Percentiles rank a stretch among this genome's conserved stretches.
Evolutionary conservation across 768 basidiomycete genomes (phyloP).

Genomic region (Lactarius sp.): DNA sequence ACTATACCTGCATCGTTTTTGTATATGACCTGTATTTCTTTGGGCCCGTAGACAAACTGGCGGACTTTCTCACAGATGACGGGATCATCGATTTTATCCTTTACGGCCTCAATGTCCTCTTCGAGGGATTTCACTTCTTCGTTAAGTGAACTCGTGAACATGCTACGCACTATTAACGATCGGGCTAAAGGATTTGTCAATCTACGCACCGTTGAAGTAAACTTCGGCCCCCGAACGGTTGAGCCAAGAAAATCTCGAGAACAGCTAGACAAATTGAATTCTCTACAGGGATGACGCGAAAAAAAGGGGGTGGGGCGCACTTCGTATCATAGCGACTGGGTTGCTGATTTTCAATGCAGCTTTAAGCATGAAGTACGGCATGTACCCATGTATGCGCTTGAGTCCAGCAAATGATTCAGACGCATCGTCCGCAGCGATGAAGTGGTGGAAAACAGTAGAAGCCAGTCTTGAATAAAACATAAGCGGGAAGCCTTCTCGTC

Average conservation of each 20-base stretch:
- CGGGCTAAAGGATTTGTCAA: background rate
- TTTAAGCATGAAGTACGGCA: conserved; percentile 98
- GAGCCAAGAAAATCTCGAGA: conserved; percentile 91
- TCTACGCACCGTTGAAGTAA: conserved; percentile 72
- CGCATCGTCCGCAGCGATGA: conserved; percentile 87
- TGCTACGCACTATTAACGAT: conserved; percentile 42
- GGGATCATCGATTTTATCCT: conserved; percentile 85
- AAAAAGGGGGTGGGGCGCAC: conserved; percentile 35
- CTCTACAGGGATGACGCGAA: background rate
- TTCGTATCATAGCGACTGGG: conserved; percentile 93
- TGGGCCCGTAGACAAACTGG: conserved; percentile 79
- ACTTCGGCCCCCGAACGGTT: conserved; percentile 92
- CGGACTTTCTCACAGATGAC: conserved; percentile 84
- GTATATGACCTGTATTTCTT: conserved; percentile 81
- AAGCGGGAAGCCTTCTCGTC: background rate
- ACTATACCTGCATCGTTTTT: conserved; percentile 71
- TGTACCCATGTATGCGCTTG: conserved; percentile 90
- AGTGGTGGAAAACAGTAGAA: conserved; percentile 93
- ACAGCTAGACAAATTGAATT: conserved; percentile 39
- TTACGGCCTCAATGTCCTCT: conserved; percentile 83
- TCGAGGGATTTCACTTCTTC: conserved; percentile 85
- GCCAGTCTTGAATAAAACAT: conserved; percentile 57
- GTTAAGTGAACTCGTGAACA: conserved; percentile 90
- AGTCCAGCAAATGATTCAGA: conserved; percentile 83
- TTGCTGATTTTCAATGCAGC: conserved; percentile 89